Evolutionary conservation across 306 rosid species (phyloP).

Genomic region (Betula pendula): DNA sequence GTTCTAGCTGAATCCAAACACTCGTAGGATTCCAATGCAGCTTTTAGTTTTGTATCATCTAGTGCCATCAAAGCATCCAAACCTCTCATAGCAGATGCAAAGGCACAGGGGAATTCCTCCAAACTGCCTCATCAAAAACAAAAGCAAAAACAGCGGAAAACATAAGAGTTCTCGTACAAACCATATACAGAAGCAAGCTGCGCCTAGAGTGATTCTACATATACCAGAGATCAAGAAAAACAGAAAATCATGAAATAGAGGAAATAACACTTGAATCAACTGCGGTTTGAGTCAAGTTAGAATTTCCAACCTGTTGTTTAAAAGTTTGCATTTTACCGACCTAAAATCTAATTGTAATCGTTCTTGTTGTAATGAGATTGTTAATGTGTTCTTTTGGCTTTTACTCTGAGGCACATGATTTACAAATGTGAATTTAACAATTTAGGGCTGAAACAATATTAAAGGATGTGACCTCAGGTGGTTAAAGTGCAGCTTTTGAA

Average conservation of each 20-base stretch:
- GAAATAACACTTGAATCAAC: background rate
- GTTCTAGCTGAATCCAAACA: constrained; percentile 65
- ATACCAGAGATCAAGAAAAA: background rate
- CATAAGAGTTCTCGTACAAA: constrained; percentile 26
- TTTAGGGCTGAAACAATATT: background rate
- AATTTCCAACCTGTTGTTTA: background rate
- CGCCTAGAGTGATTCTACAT: background rate
- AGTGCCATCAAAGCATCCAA: constrained; percentile 72
- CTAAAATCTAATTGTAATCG: no score
- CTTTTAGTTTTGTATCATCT: constrained; percentile 55
- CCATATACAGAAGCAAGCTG: background rate
- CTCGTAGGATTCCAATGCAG: constrained; percentile 64
- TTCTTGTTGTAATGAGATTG: background rate
- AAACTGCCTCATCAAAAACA: constrained; percentile 45
- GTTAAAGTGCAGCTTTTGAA: background rate
- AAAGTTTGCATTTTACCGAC: background rate
- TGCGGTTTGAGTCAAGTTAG: background rate
- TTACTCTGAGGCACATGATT: background rate
- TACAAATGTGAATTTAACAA: background rate
- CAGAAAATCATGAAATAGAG: background rate
- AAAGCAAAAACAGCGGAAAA: constrained; percentile 1
- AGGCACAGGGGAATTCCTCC: constrained; percentile 64
- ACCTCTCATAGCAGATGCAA: constrained; percentile 55
- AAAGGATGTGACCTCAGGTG: background rate
- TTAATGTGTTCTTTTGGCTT: background rate